These are phyloP conservation scores for Leccinum pallidistipes DNA, from an alignment of 1,284 basidiomycete species.

Conservation along the genomic window DNA sequence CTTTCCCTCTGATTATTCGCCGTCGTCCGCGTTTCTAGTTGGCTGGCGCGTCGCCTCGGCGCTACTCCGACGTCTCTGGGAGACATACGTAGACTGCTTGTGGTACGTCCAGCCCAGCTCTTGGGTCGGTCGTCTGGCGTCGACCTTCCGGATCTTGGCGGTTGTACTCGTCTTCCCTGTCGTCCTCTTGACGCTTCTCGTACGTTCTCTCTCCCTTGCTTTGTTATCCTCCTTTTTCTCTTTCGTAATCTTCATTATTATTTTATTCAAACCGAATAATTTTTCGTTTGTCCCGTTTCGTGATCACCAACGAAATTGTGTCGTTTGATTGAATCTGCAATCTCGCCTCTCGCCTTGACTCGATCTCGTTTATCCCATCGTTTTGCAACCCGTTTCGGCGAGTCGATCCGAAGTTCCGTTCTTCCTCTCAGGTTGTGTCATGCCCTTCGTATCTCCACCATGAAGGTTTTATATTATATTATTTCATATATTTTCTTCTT, in stretches of 20 bases:
- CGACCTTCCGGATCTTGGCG: conserved; percentile 62
- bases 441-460: conserved; percentile 19
- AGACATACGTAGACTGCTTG: conserved; percentile 57
- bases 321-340: not conserved
- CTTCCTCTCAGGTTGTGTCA: not conserved
- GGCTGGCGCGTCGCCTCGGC: conserved; percentile 12
- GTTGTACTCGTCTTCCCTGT: conserved; percentile 63
- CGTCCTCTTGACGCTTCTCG: conserved; percentile 62
- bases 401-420: conserved; percentile 10
- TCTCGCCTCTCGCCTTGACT: not conserved
- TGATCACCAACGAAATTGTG: not conserved
- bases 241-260: conserved; percentile 16
- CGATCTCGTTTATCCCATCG: not conserved
- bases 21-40: conserved; percentile 9
- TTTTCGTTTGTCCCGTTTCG: conserved; percentile 1
- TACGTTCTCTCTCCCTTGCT: conserved; percentile 35
- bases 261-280: conserved; percentile 11
- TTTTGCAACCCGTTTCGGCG: conserved; percentile 1
- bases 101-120: conserved; percentile 61
- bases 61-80: conserved; percentile 43
- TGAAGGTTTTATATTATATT: not conserved
- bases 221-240: not conserved
- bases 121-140: conserved; percentile 69
- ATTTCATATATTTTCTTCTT: not conserved
- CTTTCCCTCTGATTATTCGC: not conserved